phyloP scores from a whole-genome alignment of 164 flowering plant genomes.

The Buxus sempervirens region DNA sequence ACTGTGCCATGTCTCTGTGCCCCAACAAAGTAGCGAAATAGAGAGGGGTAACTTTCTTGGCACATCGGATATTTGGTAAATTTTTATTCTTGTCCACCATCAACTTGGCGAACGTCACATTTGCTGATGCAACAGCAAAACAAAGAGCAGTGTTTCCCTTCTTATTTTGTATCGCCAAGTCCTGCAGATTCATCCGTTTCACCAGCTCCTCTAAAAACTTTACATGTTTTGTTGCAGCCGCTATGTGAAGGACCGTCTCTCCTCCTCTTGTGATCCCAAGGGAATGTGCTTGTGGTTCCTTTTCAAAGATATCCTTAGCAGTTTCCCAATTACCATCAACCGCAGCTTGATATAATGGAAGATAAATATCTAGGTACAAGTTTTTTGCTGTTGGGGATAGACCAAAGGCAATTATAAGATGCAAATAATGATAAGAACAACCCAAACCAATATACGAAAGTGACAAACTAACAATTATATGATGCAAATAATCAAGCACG shows the following conservation, averaged over 20 bases:
- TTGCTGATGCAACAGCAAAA: too few species aligned
- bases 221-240: constrained; percentile 23
- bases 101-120: constrained; percentile 21
- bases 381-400: too few species aligned
- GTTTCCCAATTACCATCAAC: constrained; percentile 28
- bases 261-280: constrained; percentile 14
- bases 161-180: constrained; percentile 18
- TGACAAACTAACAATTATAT: too few species aligned
- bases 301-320: constrained; percentile 9
- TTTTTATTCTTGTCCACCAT: constrained; percentile 23
- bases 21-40: constrained; percentile 30
- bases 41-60: constrained; percentile 23
- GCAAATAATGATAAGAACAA: too few species aligned
- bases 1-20: constrained; percentile 30
- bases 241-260: constrained; percentile 33
- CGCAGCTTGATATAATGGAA: constrained; percentile 26
- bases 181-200: constrained; percentile 8
- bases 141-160: constrained; percentile 31
- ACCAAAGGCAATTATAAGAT: too few species aligned
- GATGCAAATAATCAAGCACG: too few species aligned
- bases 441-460: too few species aligned
- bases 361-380: too few species aligned
- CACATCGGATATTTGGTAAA: constrained; percentile 18
- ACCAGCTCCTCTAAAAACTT: constrained; percentile 27
- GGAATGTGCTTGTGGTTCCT: background rate